Percentiles rank a stretch among this genome's conserved stretches.
phyloP scores from a whole-genome alignment of 768 basidiomycete genomes.

The Podaxis sp. region DNA sequence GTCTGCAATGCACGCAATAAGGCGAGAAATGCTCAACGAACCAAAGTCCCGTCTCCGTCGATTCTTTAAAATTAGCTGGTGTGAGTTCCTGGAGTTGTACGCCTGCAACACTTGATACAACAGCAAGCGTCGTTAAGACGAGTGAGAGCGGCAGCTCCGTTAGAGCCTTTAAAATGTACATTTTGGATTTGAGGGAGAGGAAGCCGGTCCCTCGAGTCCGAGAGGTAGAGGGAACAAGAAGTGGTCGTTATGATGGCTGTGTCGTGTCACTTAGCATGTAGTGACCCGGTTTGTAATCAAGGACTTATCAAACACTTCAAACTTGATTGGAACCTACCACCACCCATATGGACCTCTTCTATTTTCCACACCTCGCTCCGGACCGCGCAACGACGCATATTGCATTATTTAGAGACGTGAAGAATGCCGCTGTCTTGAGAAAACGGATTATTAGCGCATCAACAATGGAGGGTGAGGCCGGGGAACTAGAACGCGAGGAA shows the following conservation, averaged over 20 bases:
- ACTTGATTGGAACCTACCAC: neutral
- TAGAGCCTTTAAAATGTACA: neutral
- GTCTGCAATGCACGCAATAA: conserved; percentile 75
- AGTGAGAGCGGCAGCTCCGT: conserved; percentile 7
- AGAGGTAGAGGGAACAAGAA: neutral
- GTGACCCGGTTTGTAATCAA: conserved; percentile 2
- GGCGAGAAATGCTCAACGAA: conserved; percentile 90
- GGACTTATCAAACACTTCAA: neutral
- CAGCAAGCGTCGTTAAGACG: conserved; percentile 2
- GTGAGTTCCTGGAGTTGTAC: conserved; percentile 37
- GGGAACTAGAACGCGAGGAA: conserved; percentile 67
- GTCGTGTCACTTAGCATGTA: neutral
- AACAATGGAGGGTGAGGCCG: conserved; percentile 51
- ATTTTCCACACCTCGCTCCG: conserved; percentile 50
- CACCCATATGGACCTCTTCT: conserved; percentile 49
- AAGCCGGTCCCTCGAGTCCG: conserved; percentile 3
- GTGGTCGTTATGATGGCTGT: neutral
- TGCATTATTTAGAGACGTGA: conserved; percentile 66
- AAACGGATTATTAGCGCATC: conserved; percentile 72
- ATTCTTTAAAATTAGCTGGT: conserved; percentile 55
- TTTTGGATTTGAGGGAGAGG: neutral
- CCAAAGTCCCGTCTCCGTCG: conserved; percentile 61
- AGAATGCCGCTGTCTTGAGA: conserved; percentile 60
- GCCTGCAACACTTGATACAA: neutral
- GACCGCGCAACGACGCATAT: conserved; percentile 46